These are phyloP conservation scores for Russula brevipes DNA, from an alignment of 768 basidiomycete species.

Conservation along the genomic window DNA sequence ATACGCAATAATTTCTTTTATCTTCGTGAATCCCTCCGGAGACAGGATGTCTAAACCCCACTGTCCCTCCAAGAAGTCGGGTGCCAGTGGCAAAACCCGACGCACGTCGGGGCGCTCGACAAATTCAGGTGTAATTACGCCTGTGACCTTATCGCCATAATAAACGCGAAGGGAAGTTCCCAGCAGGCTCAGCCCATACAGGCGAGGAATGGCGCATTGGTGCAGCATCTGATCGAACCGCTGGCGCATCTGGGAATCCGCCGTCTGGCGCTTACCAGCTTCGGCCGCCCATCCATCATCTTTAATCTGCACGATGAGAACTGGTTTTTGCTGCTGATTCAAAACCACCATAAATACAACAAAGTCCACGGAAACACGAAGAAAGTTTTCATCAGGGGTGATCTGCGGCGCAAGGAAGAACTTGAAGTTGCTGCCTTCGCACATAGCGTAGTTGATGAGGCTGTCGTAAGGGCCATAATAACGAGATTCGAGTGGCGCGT, in stretches of 20 bases:
- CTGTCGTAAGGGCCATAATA: conserved; percentile 7
- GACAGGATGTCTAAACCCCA: conserved; percentile 3
- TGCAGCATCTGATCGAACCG: not conserved
- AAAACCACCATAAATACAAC: not conserved
- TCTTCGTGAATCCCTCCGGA: not conserved
- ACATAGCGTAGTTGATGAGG: not conserved
- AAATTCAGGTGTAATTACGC: not conserved
- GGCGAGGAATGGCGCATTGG: not conserved
- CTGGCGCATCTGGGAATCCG: not conserved
- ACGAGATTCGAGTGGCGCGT: not conserved
- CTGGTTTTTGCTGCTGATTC: not conserved
- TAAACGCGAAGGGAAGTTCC: conserved; percentile 5
- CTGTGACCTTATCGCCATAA: not conserved
- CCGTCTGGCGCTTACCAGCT: not conserved
- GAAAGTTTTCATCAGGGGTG: not conserved
- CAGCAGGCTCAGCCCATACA: conserved; percentile 8
- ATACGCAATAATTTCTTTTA: not conserved
- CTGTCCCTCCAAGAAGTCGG: not conserved
- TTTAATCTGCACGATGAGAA: not conserved
- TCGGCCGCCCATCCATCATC: not conserved
- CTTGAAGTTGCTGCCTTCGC: not conserved
- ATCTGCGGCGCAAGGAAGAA: not conserved
- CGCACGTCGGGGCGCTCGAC: not conserved
- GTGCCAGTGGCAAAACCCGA: not conserved
- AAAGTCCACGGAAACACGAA: not conserved